Percentiles rank a stretch among this genome's conserved stretches.
Evolutionary conservation across 805 yeast genomes (phyloP).

Genomic region (Starmerella sirachaensis): DNA sequence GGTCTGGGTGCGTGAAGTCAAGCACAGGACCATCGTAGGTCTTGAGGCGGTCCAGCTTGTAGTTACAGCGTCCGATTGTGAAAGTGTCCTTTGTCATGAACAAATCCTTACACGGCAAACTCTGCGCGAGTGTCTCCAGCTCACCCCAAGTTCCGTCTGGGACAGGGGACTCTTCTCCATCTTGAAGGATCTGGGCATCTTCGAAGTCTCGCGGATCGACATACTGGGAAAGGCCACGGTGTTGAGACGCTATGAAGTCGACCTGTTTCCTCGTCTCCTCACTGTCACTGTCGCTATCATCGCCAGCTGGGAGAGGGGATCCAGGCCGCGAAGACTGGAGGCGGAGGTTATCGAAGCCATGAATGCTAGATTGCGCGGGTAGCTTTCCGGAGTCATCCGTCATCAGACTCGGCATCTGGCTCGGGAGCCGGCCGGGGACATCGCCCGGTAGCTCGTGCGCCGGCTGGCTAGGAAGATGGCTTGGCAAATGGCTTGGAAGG

Average conservation of each 20-base stretch:
- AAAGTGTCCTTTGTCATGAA: conserved; percentile 56
- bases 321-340: conserved; percentile 3
- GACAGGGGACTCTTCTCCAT: conserved; percentile 6
- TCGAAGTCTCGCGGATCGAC: conserved; percentile 23
- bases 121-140: conserved; percentile 40
- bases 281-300: conserved; percentile 17
- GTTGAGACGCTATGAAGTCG: conserved; percentile 14
- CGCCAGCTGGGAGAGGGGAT: conserved; percentile 1
- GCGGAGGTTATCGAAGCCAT: background rate
- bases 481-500: too few relatives aligned
- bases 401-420: background rate
- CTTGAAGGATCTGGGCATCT: conserved; percentile 11
- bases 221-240: conserved; percentile 11
- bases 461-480: too few relatives aligned
- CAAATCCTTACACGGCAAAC: conserved; percentile 38
- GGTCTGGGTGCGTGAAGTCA: conserved; percentile 53
- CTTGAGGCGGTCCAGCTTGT: conserved; percentile 3
- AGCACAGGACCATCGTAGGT: conserved; percentile 25
- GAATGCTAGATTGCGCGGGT: background rate
- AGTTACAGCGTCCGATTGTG: conserved; percentile 50
- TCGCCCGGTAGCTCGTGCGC: too few relatives aligned
- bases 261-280: conserved; percentile 16
- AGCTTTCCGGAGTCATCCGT: background rate
- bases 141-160: conserved; percentile 56
- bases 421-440: background rate